These are phyloP conservation scores for Ophiostoma novo-ulmi DNA, from an alignment of 2,329 filamentous ascomycete species.

Conservation along the genomic window DNA sequence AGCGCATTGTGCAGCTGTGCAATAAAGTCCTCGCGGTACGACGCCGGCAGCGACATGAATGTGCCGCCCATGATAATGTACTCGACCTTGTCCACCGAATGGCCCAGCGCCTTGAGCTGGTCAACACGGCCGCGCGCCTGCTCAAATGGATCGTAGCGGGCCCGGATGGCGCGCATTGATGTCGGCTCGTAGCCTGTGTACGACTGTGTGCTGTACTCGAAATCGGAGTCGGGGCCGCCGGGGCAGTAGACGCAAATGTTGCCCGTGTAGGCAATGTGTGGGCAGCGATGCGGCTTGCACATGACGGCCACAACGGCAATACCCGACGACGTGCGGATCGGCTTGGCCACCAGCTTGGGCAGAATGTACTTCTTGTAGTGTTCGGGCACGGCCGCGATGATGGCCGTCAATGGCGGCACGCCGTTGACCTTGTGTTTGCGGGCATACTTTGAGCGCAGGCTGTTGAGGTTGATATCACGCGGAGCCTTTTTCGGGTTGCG, in stretches of 20 bases:
- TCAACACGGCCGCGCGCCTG: conserved; percentile 94
- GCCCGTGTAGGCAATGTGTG: conserved; percentile 95
- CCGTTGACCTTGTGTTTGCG: conserved; percentile 88
- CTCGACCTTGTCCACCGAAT: conserved; percentile 98
- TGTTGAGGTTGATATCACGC: conserved; percentile 90
- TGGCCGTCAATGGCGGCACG: conserved; percentile 88
- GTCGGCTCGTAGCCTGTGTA: conserved; percentile 99
- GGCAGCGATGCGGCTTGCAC: conserved; percentile 98
- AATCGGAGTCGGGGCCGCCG: conserved; percentile 94
- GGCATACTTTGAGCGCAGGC: conserved; percentile 75
- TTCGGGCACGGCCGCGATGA: conserved; percentile 97
- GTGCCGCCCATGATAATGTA: conserved; percentile 99
- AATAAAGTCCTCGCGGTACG: conserved; percentile 90
- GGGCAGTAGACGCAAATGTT: conserved; percentile 99
- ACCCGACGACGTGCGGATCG: conserved; percentile 68
- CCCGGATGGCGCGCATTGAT: conserved; percentile 95
- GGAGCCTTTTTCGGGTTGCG: conserved; percentile 66
- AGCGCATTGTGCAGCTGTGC: conserved; percentile 94
- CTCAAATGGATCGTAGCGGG: conserved; percentile 95
- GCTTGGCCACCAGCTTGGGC: conserved; percentile 93
- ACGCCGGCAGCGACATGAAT: conserved; percentile 90
- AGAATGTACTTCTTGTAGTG: conserved; percentile 99
- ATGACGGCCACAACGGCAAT: conserved; percentile 98
- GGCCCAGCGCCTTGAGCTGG: conserved; percentile 89
- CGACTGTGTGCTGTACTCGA: conserved; percentile 97